Conservation (phyloP, 208 protist species). For the Blechomonas ayalai region DNA sequence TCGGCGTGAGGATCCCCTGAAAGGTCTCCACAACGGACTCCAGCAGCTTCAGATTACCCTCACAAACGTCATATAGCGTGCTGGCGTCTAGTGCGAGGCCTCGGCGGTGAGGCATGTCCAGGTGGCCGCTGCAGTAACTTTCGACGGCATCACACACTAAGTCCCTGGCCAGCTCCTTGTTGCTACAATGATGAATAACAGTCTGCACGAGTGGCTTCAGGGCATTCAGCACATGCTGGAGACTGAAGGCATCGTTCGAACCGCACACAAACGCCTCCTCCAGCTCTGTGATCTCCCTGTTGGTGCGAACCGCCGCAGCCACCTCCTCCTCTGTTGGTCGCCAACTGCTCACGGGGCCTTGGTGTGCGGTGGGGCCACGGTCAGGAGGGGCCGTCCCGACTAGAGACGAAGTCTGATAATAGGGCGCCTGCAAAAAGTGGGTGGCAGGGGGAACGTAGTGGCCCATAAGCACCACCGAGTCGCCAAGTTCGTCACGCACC, state of each 20-base stretch:
- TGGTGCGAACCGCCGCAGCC: conserved; percentile 6
- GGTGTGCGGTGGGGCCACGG: too few relatives aligned
- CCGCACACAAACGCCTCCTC: conserved; percentile 20
- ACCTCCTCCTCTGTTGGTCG: conserved; percentile 2
- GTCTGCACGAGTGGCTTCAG: background rate
- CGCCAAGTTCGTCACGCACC: conserved; percentile 36
- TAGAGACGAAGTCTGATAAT: too few relatives aligned
- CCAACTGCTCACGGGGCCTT: too few relatives aligned
- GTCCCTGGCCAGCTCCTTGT: background rate
- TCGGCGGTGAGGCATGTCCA: conserved; percentile 21
- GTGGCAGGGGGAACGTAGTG: conserved; percentile 17
- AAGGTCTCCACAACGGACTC: conserved; percentile 28
- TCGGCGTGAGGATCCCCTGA: conserved; percentile 43
- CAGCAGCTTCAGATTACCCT: conserved; percentile 36
- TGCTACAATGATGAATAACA: too few relatives aligned
- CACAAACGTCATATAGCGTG: conserved; percentile 36
- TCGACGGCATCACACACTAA: conserved; percentile 8
- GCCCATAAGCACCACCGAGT: conserved; percentile 36
- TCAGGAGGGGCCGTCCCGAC: too few relatives aligned
- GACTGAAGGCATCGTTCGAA: conserved; percentile 15
- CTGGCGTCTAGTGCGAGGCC: conserved; percentile 26
- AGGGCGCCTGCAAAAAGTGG: too few relatives aligned
- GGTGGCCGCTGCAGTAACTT: conserved; percentile 20
- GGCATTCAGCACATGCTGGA: conserved; percentile 16
- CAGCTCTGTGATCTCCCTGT: conserved; percentile 1